Conservation (phyloP, 306 rosid genomes). For the Bauhinia variegata region DNA sequence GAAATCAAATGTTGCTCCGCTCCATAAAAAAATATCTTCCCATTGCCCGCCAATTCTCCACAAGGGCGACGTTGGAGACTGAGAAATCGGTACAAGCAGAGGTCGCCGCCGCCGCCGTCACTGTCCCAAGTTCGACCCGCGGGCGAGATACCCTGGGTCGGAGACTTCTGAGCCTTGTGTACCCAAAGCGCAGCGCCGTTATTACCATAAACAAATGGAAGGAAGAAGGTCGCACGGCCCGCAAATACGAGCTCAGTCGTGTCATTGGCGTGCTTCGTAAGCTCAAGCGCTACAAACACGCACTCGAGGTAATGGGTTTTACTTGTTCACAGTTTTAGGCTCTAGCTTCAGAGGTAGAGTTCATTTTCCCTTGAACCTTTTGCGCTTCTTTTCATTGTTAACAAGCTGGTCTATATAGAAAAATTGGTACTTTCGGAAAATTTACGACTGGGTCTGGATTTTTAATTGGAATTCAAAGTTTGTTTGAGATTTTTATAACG, state of each 20-base stretch:
- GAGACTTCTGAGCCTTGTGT: constrained; percentile 72
- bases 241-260: constrained; percentile 86
- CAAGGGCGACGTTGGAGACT: constrained; percentile 39
- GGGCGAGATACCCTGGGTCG: constrained; percentile 73
- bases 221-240: constrained; percentile 73
- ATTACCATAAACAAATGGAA: constrained; percentile 75
- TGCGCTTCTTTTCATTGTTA: not conserved
- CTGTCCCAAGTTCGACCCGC: constrained; percentile 13
- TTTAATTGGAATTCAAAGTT: constrained; percentile 4
- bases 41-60: constrained; percentile 55
- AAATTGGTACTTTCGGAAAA: not conserved
- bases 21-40: constrained; percentile 46
- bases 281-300: constrained; percentile 81
- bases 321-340: not conserved
- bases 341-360: not conserved
- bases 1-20: constrained; percentile 49
- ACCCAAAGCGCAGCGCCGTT: constrained; percentile 83
- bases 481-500: no score
- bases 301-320: constrained; percentile 64
- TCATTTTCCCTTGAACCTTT: not conserved
- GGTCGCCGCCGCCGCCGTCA: not conserved
- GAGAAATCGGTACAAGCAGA: constrained; percentile 21
- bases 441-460: not conserved
- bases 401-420: not conserved
- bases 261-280: constrained; percentile 87